phyloP scores from a whole-genome alignment of 139 green algal species.

The Raphidocelis subcapitata region DNA sequence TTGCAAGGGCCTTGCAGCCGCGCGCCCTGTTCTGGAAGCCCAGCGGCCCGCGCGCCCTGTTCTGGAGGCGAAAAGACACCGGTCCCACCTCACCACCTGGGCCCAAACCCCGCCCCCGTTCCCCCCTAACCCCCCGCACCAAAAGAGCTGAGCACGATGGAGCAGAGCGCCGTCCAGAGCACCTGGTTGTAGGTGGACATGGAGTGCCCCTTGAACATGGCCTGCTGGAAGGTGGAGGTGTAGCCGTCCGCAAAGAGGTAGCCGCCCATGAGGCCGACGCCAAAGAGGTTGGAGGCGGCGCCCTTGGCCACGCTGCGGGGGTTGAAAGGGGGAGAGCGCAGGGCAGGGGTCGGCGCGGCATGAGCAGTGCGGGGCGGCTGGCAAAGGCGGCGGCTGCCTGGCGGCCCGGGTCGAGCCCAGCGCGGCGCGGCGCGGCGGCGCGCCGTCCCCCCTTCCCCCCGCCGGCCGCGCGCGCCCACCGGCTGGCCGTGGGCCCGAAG shows the following conservation, averaged over 20 bases:
- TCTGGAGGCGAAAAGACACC: no score
- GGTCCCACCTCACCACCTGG: no score
- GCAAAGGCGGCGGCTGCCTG: no score
- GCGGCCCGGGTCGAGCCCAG: no score
- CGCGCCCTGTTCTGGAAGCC: no score
- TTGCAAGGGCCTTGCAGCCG: no score
- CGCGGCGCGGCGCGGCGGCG: no score
- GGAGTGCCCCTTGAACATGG: conserved; percentile 90
- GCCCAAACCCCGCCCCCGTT: no score
- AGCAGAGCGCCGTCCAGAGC: conserved; percentile 75
- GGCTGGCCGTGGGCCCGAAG: conserved; percentile 37
- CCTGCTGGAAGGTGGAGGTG: conserved; percentile 95
- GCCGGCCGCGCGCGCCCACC: background rate
- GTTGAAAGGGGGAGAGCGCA: background rate
- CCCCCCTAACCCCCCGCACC: no score
- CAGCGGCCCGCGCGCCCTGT: no score
- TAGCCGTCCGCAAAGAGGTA: conserved; percentile 98
- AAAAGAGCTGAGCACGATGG: conserved; percentile 48
- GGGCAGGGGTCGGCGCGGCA: background rate
- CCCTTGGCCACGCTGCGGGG: conserved; percentile 16
- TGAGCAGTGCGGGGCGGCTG: background rate
- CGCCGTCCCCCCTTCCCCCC: no score
- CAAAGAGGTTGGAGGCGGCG: conserved; percentile 51
- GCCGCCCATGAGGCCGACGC: conserved; percentile 85
- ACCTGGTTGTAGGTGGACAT: conserved; percentile 97